Conservation (phyloP, 2,329 filamentous ascomycete species). For the Herpotrichia juniperi region DNA sequence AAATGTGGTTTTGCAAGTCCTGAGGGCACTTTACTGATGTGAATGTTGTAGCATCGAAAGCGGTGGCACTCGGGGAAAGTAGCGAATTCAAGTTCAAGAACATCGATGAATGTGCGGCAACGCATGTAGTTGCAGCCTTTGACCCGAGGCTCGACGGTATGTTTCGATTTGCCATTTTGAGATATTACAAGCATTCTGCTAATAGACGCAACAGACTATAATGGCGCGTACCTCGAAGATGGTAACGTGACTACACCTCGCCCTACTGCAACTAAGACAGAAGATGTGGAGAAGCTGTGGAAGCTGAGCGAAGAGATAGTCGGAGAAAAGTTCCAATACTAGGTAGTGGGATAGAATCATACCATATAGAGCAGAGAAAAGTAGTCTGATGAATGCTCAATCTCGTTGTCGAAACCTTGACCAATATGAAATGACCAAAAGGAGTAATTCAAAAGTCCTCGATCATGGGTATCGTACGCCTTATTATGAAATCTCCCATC, state of each 20-base stretch:
- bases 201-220: slow-evolving; percentile 14
- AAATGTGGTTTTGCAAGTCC: background rate
- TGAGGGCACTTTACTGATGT: background rate
- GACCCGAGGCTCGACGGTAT: slow-evolving; percentile 25
- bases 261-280: slow-evolving; percentile 24
- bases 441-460: too few species aligned
- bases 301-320: slow-evolving; percentile 40
- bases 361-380: background rate
- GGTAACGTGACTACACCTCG: slow-evolving; percentile 23
- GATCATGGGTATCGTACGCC: background rate
- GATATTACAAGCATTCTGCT: background rate
- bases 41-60: background rate
- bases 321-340: slow-evolving; percentile 33
- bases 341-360: background rate
- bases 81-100: slow-evolving; percentile 26
- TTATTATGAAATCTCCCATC: background rate
- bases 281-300: slow-evolving; percentile 37
- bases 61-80: background rate
- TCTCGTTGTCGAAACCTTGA: too few species aligned
- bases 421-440: background rate
- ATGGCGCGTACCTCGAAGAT: slow-evolving; percentile 36
- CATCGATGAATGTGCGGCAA: slow-evolving; percentile 34
- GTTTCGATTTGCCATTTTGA: background rate
- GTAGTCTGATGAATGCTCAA: background rate
- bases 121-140: slow-evolving; percentile 39